Evolutionary conservation across 192 early-diverging fungal species (phyloP), one percentile per base, ranked within the genome.

Genomic region (Rhizophagus clarus): DNA sequence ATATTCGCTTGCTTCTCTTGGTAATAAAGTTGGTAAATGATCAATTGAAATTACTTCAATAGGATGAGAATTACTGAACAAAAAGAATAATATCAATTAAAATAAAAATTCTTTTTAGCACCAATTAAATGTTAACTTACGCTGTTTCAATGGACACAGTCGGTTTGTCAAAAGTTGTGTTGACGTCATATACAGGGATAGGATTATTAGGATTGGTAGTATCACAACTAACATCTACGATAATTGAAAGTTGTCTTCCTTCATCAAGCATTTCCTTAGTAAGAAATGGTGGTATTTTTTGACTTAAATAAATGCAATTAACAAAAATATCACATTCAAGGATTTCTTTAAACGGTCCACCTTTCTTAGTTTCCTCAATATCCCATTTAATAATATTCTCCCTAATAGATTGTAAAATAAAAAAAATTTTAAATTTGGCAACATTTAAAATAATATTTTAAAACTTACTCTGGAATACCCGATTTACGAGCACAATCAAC

Each of bases 181-280:
- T 92, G 83, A 92, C 87, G 75, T 85, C 89, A 89, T 99, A 99
- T 74, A 99, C 90, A 49, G 97, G 97, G 80, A 99, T 94, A 64
- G 97, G 97, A 86, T 99, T 99, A 87, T 96, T 92, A 29, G 97
- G 97, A 87, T 98, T 98, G 82, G 96, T 98, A 22, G 96, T 94
- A 85, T 99, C 97, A 84, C 97, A 99, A 80, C 90, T 92, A 61
- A 99, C 97, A 84, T 99, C 97, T 22, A 93, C 93, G 45, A 99
- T 90, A 31, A 97, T 93, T 32, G 92, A 91, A 71, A 99, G 81
- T 62, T 88, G 88, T 71, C 96, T 89, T 51, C 89, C 85, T 68
- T 77, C 81, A 78, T 94, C 91, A 67, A 96, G 85, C 90, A 92
- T 89, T 68, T 93, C 91, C 76, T 88, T 90, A 29, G 95, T 97